Base-by-base conservation (phyloP, 75 land plant genomes). In the Adiantum capillusveneris region DNA sequence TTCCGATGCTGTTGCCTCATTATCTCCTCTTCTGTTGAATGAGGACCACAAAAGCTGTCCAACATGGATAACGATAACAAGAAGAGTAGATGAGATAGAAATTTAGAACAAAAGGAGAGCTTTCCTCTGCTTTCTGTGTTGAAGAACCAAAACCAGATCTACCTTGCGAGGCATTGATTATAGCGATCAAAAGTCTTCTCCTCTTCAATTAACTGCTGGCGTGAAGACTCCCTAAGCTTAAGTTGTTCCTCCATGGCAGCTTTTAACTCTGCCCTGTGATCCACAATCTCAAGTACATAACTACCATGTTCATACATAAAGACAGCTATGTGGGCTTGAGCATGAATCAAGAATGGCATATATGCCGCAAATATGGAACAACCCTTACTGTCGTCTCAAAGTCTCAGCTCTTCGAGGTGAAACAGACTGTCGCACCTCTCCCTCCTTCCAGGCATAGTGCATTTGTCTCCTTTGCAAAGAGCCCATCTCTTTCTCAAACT, bases 201-300 rank as follows among this genome's bases (percentile, higher is more conserved):
- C 27, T 65, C 67, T 7, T 53, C 43, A 20, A 24, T 29, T 17
- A 14, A 6, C 18, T 31, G 57, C 21, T 31, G 31, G 1, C 45
- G 13, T 12, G 30, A 34, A 18, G 55, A 11, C 44, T 53, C 67
- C 29, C 41, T 53, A 3, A 16, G 2, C 27, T 37, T 30, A 1
- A 65, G 16, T 39, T 65, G 67, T 16, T 65, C 67, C 22, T 65
- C 67, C 67, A 65, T 65, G 17, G 45, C 44, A 2, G 16, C 29
- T 53, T 54, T 65, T 25, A 65, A 5, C 31, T 65, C 44, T 7
- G 2, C 56, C 37, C 67, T 65, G 42, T 12, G 22, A 42, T 21
- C 7, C 30, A 29, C 20, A 1, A 34, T 34, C 9, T 34, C 37
- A 34, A 5, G 7, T 34, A 34, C 7, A 34, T 34, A 34, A 9